Evolutionary conservation across 2,329 filamentous ascomycete species (phyloP), one percentile per base, ranked within the genome.

Genomic region (Neurospora sp.): DNA sequence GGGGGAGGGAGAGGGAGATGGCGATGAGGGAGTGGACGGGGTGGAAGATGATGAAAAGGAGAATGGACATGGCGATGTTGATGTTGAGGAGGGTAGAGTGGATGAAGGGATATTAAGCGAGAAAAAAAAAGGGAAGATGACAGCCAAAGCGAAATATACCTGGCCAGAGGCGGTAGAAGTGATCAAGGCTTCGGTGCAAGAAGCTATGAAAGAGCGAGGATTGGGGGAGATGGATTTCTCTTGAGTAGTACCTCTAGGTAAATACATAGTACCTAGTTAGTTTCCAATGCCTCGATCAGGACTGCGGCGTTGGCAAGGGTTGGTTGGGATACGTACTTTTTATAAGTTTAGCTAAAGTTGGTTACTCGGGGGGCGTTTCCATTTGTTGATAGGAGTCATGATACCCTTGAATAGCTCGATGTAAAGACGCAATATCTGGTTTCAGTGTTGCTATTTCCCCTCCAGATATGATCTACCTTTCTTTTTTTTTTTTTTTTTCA

Each of bases 151-250:
- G 3, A 33, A 33, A 12, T 36, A 33, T 36, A 62, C 52, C 4
- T 90, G 88, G 88, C 77, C 74, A 65, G 76, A 76, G 67, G 82
- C 83, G 2, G 74, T 86, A 33, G 74, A 71, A 38, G 78, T 76
- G 3, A 80, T 87, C 66, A 86, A 85, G 76, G 76, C 75, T 2
- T 81, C 81, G 23, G 84, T 90, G 28, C 87, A 89, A 75, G 77
- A 76, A 23, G 89, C 88, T 6, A 83, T 90, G 33, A 77, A 75
- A 74, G 78, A 85, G 67, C 82, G 89, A 71, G 89, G 89, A 0
- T 77, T 91, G 71, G 86, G 84, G 19, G 79, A 79, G 11, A 80
- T 91, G 78, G 82, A 84, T 69, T 81, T 89, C n/a, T 41, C 40
- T 4, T 71, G 83, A 73, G 77, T 74, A 68, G 2, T 41, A 40